Percentiles rank a stretch among this genome's conserved stretches.
Conservation (phyloP, 2,329 filamentous ascomycete genomes). For the Dothistroma septosporum region DNA sequence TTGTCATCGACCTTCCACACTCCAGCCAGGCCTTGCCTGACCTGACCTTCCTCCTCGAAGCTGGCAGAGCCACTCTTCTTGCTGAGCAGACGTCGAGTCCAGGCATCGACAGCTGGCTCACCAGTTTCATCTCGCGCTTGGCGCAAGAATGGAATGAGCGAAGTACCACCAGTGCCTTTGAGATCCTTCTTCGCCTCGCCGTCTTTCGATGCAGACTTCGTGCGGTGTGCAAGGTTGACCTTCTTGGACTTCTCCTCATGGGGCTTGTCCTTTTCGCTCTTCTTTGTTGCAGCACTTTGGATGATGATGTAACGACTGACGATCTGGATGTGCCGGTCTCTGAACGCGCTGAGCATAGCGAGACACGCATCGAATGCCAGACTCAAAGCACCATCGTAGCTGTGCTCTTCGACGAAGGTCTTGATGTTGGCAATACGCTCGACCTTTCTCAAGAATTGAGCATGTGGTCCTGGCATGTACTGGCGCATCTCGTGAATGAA, state of each 20-base stretch:
- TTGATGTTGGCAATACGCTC: conserved; percentile 79
- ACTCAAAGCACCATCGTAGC: conserved; percentile 60
- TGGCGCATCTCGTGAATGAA: conserved; percentile 96
- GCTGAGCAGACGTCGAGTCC: conserved; percentile 57
- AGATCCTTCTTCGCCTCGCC: conserved; percentile 57
- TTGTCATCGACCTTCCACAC: conserved; percentile 85
- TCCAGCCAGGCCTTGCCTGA: conserved; percentile 66
- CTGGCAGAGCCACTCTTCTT: conserved; percentile 37
- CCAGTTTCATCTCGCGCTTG: conserved; percentile 95
- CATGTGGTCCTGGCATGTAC: conserved; percentile 94
- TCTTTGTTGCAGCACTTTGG: conserved; percentile 67
- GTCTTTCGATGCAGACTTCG: conserved; percentile 24
- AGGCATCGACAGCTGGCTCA: conserved; percentile 74
- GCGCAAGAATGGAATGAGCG: conserved; percentile 91
- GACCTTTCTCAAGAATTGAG: conserved; percentile 81
- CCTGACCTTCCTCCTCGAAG: conserved; percentile 12
- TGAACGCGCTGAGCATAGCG: conserved; percentile 69
- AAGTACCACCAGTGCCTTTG: conserved; percentile 87
- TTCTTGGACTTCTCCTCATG: conserved; percentile 42
- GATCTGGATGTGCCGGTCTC: conserved; percentile 94
- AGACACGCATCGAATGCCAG: conserved; percentile 89
- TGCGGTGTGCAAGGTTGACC: conserved; percentile 32
- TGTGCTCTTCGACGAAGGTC: conserved; percentile 66
- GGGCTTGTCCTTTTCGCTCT: conserved; percentile 28
- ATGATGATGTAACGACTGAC: conserved; percentile 94